phyloP scores from a whole-genome alignment of 2,329 filamentous ascomycete species.

The Cyphellophora europaea region DNA sequence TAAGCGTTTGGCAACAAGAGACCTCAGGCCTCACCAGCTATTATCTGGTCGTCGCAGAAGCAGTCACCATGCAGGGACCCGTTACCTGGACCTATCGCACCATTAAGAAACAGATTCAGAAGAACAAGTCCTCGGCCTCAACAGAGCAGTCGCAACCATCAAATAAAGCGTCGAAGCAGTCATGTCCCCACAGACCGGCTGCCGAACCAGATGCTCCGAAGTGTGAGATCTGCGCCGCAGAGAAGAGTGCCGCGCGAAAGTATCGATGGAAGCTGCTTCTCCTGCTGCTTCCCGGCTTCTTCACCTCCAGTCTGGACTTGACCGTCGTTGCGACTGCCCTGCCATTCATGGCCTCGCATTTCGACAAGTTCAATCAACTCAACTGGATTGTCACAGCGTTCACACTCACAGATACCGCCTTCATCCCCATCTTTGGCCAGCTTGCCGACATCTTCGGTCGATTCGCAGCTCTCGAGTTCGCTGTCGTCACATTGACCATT shows the following conservation, averaged over 20 bases:
- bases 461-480: slow-evolving; percentile 40
- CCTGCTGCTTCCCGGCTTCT: slow-evolving; percentile 51
- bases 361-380: slow-evolving; percentile 46
- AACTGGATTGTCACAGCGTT: slow-evolving; percentile 52
- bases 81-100: not conserved
- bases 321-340: slow-evolving; percentile 55
- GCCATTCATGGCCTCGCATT: slow-evolving; percentile 56
- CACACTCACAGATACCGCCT: slow-evolving; percentile 52
- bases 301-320: slow-evolving; percentile 53
- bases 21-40: no score
- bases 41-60: no score
- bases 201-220: not conserved
- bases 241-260: slow-evolving; percentile 26
- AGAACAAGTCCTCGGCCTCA: not conserved
- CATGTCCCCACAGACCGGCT: not conserved
- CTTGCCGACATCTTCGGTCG: slow-evolving; percentile 46
- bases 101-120: not conserved
- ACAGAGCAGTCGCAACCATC: not conserved
- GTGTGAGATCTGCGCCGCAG: slow-evolving; percentile 21
- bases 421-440: slow-evolving; percentile 44
- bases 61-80: not conserved
- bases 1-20: no score
- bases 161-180: not conserved
- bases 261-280: slow-evolving; percentile 52
- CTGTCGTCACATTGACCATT: slow-evolving; percentile 49